Evolutionary conservation across 2,329 filamentous ascomycete species (phyloP).

Genomic region (Aspergillus pseudoglaucus): DNA sequence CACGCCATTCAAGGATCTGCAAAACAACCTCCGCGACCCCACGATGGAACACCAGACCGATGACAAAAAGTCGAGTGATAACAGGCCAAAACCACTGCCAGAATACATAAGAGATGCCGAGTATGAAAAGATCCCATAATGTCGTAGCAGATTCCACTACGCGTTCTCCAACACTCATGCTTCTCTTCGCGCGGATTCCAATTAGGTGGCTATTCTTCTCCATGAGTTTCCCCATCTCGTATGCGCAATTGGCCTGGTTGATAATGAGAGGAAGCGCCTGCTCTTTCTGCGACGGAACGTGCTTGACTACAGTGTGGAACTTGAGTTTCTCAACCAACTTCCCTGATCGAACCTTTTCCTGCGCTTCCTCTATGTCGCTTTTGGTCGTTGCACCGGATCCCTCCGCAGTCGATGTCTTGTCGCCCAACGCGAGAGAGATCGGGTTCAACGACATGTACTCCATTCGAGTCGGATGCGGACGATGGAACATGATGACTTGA

Average conservation of each 20-base stretch:
- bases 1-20: constrained; percentile 74
- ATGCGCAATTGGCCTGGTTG: constrained; percentile 93
- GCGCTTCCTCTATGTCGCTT: constrained; percentile 67
- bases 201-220: constrained; percentile 87
- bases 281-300: constrained; percentile 73
- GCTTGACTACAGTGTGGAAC: constrained; percentile 75
- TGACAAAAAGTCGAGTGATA: constrained; percentile 65
- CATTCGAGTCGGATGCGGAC: constrained; percentile 80
- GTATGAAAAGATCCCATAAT: constrained; percentile 66
- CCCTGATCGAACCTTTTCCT: constrained; percentile 56
- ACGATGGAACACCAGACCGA: constrained; percentile 72
- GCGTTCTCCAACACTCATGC: constrained; percentile 85
- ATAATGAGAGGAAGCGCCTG: constrained; percentile 72
- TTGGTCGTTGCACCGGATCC: constrained; percentile 35
- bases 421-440: constrained; percentile 77
- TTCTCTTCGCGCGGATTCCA: constrained; percentile 71
- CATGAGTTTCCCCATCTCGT: constrained; percentile 76
- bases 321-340: constrained; percentile 78
- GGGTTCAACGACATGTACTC: constrained; percentile 91
- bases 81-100: constrained; percentile 73
- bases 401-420: constrained; percentile 50
- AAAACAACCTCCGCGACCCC: constrained; percentile 74
- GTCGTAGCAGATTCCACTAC: constrained; percentile 90
- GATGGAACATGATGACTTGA: constrained; percentile 83
- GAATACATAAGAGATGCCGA: constrained; percentile 64